Conservation (phyloP, 192 early-diverging fungal species). For the Backusella morwellensis region DNA sequence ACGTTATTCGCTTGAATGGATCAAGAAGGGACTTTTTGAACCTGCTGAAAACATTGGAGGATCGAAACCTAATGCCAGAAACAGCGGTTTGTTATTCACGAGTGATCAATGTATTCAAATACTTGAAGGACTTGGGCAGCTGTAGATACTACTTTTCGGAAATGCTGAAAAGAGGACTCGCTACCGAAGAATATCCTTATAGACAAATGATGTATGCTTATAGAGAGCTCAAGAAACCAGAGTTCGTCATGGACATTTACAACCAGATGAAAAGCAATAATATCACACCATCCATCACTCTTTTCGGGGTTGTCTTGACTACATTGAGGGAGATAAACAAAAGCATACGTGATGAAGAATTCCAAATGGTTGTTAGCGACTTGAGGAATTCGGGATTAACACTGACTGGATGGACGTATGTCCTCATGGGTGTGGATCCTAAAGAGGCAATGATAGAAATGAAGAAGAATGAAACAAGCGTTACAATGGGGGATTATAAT, state of each 20-base stretch:
- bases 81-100: constrained; percentile 1
- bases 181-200: constrained; percentile 17
- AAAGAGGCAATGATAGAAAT: constrained; percentile 15
- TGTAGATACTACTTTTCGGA: background rate
- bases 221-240: background rate
- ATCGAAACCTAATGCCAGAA: background rate
- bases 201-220: constrained; percentile 27
- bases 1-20: constrained; percentile 19
- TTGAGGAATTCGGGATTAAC: background rate
- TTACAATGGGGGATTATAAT: constrained; percentile 32
- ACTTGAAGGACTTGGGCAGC: background rate
- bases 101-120: constrained; percentile 19
- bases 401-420: constrained; percentile 2
- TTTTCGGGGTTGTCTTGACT: constrained; percentile 9
- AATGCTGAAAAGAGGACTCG: constrained; percentile 12
- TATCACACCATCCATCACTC: background rate
- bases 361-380: constrained; percentile 7
- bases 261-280: constrained; percentile 16
- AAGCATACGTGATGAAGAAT: background rate
- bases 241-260: constrained; percentile 17
- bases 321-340: background rate
- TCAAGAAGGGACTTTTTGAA: constrained; percentile 11
- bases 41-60: background rate
- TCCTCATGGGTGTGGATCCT: constrained; percentile 12
- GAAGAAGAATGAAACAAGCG: background rate